Conservation (phyloP, 495 filamentous ascomycete genomes). For the Cairneyella variabilis region DNA sequence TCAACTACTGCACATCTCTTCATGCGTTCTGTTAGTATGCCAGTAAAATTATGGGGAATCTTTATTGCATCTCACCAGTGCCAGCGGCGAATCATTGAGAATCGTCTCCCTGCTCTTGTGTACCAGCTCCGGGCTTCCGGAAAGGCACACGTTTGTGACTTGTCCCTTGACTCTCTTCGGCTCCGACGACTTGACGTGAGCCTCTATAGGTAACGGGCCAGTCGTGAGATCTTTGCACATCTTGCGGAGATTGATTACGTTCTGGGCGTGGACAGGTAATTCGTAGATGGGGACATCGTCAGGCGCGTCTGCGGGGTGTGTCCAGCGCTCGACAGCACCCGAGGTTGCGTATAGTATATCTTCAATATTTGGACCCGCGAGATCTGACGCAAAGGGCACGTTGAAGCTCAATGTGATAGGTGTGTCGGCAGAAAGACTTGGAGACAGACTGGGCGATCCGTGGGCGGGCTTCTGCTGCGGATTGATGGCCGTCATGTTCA, state of each 20-base stretch:
- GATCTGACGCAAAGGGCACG: constrained; percentile 86
- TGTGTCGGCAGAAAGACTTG: constrained; percentile 60
- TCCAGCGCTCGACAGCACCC: constrained; percentile 82
- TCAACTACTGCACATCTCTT: constrained; percentile 91
- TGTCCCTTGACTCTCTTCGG: constrained; percentile 75
- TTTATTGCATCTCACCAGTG: constrained; percentile 71
- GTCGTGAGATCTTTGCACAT: constrained; percentile 73
- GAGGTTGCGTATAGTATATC: constrained; percentile 87
- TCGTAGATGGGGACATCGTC: constrained; percentile 80
- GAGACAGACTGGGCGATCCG: constrained; percentile 60
- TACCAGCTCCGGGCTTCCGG: constrained; percentile 76
- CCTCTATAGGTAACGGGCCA: constrained; percentile 67
- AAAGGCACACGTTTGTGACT: constrained; percentile 87
- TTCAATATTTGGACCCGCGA: constrained; percentile 84
- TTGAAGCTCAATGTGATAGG: constrained; percentile 82
- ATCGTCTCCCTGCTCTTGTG: constrained; percentile 81
- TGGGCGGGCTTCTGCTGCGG: constrained; percentile 66
- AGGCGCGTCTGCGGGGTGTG: constrained; percentile 78
- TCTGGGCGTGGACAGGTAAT: constrained; percentile 81
- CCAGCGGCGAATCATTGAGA: constrained; percentile 80
- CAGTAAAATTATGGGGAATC: not conserved
- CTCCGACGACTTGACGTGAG: constrained; percentile 75
- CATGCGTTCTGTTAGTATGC: constrained; percentile 8
- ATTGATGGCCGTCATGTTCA: constrained; percentile 52
- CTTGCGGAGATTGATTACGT: constrained; percentile 70